Percentiles rank a stretch among this genome's conserved stretches.
These are phyloP conservation scores for Malus hybrid DNA, from an alignment of 331 rosid genomes.

Conservation along the genomic window DNA sequence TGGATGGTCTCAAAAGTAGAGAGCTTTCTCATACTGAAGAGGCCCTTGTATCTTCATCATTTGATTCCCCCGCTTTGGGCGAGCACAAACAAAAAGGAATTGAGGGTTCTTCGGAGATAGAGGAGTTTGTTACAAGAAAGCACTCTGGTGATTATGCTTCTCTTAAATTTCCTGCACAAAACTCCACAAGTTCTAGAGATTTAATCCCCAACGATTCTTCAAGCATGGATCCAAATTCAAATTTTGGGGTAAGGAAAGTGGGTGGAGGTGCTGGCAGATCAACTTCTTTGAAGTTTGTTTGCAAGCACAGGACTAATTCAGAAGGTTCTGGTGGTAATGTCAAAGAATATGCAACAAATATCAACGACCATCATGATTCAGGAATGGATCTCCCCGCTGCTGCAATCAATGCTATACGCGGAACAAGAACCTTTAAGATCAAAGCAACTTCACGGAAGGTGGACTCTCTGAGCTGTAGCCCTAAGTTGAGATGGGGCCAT, in stretches of 20 bases:
- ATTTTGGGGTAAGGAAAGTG: conserved; percentile 14
- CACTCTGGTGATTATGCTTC: conserved; percentile 37
- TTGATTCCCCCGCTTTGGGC: conserved; percentile 18
- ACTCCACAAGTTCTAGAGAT: conserved; percentile 26
- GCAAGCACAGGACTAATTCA: conserved; percentile 27
- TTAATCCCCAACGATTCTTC: conserved; percentile 25
- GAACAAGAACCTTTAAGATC: conserved; percentile 46
- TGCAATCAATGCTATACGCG: conserved; percentile 34
- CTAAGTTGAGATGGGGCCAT: conserved; percentile 34
- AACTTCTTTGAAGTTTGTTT: conserved; percentile 11
- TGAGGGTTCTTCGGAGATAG: conserved; percentile 23
- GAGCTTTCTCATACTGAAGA: conserved; percentile 12
- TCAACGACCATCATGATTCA: conserved; percentile 19
- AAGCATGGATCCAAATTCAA: conserved; percentile 17
- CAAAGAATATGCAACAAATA: conserved; percentile 28
- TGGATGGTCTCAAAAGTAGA: conserved; percentile 10
- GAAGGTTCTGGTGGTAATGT: conserved; percentile 36
- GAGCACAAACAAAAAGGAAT: conserved; percentile 14
- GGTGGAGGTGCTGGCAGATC: conserved; percentile 24
- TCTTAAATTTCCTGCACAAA: conserved; percentile 28
- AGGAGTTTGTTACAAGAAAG: conserved; percentile 22
- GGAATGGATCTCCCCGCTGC: conserved; percentile 20
- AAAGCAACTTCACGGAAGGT: conserved; percentile 40
- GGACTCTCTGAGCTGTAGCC: conserved; percentile 26
- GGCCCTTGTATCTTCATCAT: conserved; percentile 11